Percentiles rank a stretch among this genome's conserved stretches.
phyloP scores from a whole-genome alignment of 192 early-diverging fungal genomes.

The Allomyces arbusculus region DNA sequence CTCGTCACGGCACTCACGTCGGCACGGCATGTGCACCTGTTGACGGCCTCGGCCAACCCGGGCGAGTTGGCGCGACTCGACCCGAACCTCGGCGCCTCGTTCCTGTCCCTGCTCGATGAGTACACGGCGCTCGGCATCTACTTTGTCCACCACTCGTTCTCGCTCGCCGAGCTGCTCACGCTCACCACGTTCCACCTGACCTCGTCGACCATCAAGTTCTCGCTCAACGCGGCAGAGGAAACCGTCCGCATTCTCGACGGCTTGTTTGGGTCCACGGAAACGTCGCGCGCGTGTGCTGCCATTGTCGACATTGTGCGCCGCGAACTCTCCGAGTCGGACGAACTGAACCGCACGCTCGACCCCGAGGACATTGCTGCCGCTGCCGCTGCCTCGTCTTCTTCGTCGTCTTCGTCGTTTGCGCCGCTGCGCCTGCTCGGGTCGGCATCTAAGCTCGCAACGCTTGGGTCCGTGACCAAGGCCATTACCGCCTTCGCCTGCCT shows the following conservation, averaged over 20 bases:
- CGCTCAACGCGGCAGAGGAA: constrained; percentile 62
- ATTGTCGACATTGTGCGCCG: constrained; percentile 57
- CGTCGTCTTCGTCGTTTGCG: background rate
- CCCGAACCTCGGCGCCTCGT: background rate
- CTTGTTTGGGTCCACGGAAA: constrained; percentile 86
- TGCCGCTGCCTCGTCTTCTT: too few relatives aligned
- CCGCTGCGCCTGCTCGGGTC: constrained; percentile 17
- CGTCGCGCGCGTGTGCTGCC: constrained; percentile 63
- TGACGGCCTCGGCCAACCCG: constrained; percentile 11
- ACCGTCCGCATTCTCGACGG: constrained; percentile 80
- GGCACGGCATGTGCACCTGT: constrained; percentile 31
- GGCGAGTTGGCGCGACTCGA: constrained; percentile 5
- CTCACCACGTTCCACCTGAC: constrained; percentile 60
- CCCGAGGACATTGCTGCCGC: background rate
- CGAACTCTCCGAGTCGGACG: constrained; percentile 48
- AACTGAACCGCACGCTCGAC: constrained; percentile 19
- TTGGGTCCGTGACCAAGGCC: constrained; percentile 57
- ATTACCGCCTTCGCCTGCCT: constrained; percentile 66
- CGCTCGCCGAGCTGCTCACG: constrained; percentile 52
- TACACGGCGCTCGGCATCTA: constrained; percentile 41
- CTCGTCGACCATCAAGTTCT: constrained; percentile 47
- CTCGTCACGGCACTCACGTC: constrained; percentile 36
- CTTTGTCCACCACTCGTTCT: constrained; percentile 45
- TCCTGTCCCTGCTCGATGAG: constrained; percentile 34
- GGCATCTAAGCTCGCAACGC: constrained; percentile 40